Percentiles rank a stretch among this genome's conserved stretches.
phyloP scores from a whole-genome alignment of 148 eudicot species.

The Dianthus caryophyllus region DNA sequence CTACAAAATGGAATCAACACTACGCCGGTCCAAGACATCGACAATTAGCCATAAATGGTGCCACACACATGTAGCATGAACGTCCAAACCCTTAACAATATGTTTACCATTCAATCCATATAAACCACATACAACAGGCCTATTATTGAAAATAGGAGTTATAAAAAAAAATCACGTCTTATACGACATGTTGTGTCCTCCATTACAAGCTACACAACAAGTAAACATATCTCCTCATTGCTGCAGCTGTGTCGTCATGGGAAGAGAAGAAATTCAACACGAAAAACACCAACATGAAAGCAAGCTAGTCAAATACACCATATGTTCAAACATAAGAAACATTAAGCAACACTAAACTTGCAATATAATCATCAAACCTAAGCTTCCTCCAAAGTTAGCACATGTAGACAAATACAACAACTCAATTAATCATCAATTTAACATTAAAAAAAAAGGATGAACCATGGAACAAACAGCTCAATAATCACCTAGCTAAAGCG shows the following conservation, averaged over 20 bases:
- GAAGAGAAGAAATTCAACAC: background rate
- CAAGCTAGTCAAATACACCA: background rate
- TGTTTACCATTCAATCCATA: background rate
- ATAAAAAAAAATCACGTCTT: too few species aligned
- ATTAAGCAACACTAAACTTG: background rate
- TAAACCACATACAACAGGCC: too few species aligned
- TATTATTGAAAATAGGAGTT: too few species aligned
- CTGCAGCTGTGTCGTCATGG: too few species aligned
- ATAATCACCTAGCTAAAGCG: slow-evolving; percentile 9
- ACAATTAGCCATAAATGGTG: too few species aligned
- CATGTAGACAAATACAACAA: background rate
- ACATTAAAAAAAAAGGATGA: background rate
- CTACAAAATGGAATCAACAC: too few species aligned
- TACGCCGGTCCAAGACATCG: too few species aligned
- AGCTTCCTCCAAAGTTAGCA: background rate
- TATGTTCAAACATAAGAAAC: too few species aligned
- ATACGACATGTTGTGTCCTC: too few species aligned
- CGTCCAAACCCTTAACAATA: background rate
- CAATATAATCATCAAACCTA: background rate
- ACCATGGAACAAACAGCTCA: background rate
- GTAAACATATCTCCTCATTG: too few species aligned
- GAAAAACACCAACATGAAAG: slow-evolving; percentile 1
- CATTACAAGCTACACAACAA: too few species aligned
- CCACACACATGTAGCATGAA: background rate
- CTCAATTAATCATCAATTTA: background rate